These are phyloP conservation scores for Linderina pennispora DNA, from an alignment of 192 early-diverging fungal genomes.

Conservation along the genomic window DNA sequence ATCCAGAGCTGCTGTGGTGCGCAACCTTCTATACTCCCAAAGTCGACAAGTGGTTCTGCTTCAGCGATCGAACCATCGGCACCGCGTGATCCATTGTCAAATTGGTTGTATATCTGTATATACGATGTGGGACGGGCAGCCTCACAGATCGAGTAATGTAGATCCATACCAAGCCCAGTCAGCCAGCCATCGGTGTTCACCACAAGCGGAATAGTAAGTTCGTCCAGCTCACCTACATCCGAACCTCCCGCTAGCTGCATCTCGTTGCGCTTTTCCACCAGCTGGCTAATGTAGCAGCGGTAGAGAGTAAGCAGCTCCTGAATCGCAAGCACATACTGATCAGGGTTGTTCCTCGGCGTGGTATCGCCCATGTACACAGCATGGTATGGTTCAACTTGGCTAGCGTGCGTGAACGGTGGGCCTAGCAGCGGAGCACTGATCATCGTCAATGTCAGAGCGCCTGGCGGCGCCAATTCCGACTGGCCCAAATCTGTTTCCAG, in stretches of 20 bases:
- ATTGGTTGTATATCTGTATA: constrained; percentile 48
- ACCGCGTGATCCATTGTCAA: not conserved
- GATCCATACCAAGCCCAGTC: constrained; percentile 80
- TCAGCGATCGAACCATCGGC: constrained; percentile 6
- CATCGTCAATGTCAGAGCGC: constrained; percentile 74
- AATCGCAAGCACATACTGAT: constrained; percentile 70
- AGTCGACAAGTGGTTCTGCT: constrained; percentile 34
- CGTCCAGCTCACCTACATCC: constrained; percentile 16
- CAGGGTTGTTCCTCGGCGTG: constrained; percentile 73
- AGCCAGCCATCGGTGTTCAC: constrained; percentile 96
- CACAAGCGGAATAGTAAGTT: constrained; percentile 66
- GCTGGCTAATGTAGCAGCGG: constrained; percentile 26
- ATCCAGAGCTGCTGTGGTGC: constrained; percentile 23
- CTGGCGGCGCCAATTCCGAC: constrained; percentile 77
- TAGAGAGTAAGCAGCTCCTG: constrained; percentile 57
- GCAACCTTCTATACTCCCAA: constrained; percentile 27
- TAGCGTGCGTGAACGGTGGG: constrained; percentile 74
- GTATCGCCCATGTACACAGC: constrained; percentile 71
- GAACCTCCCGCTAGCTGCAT: no score
- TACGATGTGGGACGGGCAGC: constrained; percentile 62
- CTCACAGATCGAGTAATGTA: constrained; percentile 63
- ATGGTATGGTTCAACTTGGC: constrained; percentile 51
- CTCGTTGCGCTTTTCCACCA: not conserved
- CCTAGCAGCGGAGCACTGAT: constrained; percentile 66
- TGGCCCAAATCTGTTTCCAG: constrained; percentile 94